A percentile compares a stretch with the other conserved stretches of the same genome.
Conservation (phyloP, 345 rosid genomes). For the Hirschfeldia incana region DNA sequence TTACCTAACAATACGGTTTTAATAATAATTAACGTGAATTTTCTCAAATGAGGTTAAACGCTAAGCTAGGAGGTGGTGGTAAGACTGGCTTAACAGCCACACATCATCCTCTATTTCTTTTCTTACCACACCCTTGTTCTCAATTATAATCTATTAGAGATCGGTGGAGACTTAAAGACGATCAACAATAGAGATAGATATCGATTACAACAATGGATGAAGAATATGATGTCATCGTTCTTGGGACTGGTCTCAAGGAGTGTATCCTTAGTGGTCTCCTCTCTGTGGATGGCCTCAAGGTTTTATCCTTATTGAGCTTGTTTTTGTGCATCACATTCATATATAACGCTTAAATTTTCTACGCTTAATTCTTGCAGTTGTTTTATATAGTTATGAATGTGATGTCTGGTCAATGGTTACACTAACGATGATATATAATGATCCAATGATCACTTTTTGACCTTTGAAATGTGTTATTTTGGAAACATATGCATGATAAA, state of each 20-base stretch:
- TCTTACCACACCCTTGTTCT: not conserved
- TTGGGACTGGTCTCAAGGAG: conserved; percentile 92
- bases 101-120: conserved; percentile 28
- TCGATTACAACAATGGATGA: conserved; percentile 62
- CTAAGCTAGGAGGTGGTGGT: conserved; percentile 23
- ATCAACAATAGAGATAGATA: not conserved
- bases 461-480: not conserved
- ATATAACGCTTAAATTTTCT: not conserved
- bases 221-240: conserved; percentile 91
- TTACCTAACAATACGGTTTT: conserved; percentile 17
- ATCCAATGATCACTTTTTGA: not conserved
- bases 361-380: conserved; percentile 1
- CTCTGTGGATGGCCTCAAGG: conserved; percentile 94
- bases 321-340: not conserved
- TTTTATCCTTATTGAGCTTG: conserved; percentile 10
- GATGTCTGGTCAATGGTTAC: not conserved
- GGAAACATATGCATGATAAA: not conserved
- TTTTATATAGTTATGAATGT: conserved; percentile 1
- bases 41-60: conserved; percentile 28
- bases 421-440: not conserved
- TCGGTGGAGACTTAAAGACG: not conserved
- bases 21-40: not conserved
- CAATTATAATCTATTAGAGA: conserved; percentile 6
- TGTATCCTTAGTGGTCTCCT: conserved; percentile 97
- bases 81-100: conserved; percentile 40